phyloP scores from a whole-genome alignment of 257 asterid species.

The Salvia miltiorrhiza region DNA sequence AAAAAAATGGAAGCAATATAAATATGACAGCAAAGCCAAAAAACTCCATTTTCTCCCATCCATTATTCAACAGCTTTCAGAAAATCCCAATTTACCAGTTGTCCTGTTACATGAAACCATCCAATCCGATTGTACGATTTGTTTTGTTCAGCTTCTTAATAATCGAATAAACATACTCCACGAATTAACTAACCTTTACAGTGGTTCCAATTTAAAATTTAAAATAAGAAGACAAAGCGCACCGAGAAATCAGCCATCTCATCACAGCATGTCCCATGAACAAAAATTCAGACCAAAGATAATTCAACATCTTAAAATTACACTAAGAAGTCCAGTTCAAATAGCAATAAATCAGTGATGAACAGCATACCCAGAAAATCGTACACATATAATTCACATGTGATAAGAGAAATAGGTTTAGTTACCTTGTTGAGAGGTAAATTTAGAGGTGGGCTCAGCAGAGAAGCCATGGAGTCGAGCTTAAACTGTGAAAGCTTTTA shows the following conservation, averaged over 20 bases:
- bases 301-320: constrained; percentile 6
- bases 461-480: constrained; percentile 56
- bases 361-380: background rate
- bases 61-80: background rate
- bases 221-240: background rate
- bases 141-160: too few species aligned
- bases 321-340: background rate
- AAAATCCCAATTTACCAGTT: background rate
- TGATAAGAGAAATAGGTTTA: background rate
- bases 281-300: background rate
- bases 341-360: background rate
- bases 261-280: background rate
- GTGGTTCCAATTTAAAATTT: background rate
- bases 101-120: background rate
- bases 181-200: background rate
- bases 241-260: background rate
- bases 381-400: background rate
- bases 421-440: constrained; percentile 47
- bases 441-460: constrained; percentile 46
- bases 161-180: too few species aligned
- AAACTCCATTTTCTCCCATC: too few species aligned
- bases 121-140: background rate
- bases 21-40: too few species aligned
- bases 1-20: too few species aligned
- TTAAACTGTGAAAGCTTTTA: background rate